Percentiles rank a stretch among this genome's conserved stretches.
Conservation (phyloP, 495 filamentous ascomycete species). For the Thozetella sp. region DNA sequence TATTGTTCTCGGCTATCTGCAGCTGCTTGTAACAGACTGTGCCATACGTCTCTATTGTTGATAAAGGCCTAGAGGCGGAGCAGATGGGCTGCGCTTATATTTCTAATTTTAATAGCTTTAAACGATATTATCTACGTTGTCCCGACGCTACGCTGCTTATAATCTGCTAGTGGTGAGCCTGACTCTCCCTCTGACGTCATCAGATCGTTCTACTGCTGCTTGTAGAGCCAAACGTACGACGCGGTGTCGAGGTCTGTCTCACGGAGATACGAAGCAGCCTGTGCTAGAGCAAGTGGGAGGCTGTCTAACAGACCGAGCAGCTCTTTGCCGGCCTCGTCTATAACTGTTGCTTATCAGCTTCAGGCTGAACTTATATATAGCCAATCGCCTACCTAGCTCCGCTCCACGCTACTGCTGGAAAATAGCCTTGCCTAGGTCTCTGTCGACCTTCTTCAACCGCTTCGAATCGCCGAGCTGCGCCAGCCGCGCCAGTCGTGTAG, state of each 20-base stretch:
- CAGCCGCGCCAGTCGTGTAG: constrained; percentile 7
- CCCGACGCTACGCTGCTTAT: too few species aligned
- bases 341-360: constrained; percentile 10
- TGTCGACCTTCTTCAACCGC: constrained; percentile 9
- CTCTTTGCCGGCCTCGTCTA: constrained; percentile 10
- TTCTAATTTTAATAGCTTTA: constrained; percentile 22
- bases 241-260: constrained; percentile 29
- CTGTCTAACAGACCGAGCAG: constrained; percentile 32
- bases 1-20: constrained; percentile 9
- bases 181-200: constrained; percentile 12
- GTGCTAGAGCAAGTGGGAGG: constrained; percentile 41
- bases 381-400: constrained; percentile 10
- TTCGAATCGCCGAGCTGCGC: constrained; percentile 12
- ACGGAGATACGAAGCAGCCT: constrained; percentile 42
- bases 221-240: constrained; percentile 41
- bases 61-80: constrained; percentile 35
- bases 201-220: constrained; percentile 38
- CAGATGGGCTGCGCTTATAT: constrained; percentile 27
- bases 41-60: constrained; percentile 29
- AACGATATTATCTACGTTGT: constrained; percentile 34
- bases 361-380: constrained; percentile 1
- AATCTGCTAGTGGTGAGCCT: constrained; percentile 15
- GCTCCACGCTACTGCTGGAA: constrained; percentile 8
- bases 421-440: constrained; percentile 11
- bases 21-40: constrained; percentile 17